These are phyloP conservation scores for Verticillium zaregamsianum DNA, from an alignment of 2,329 filamentous ascomycete genomes.

Conservation along the genomic window DNA sequence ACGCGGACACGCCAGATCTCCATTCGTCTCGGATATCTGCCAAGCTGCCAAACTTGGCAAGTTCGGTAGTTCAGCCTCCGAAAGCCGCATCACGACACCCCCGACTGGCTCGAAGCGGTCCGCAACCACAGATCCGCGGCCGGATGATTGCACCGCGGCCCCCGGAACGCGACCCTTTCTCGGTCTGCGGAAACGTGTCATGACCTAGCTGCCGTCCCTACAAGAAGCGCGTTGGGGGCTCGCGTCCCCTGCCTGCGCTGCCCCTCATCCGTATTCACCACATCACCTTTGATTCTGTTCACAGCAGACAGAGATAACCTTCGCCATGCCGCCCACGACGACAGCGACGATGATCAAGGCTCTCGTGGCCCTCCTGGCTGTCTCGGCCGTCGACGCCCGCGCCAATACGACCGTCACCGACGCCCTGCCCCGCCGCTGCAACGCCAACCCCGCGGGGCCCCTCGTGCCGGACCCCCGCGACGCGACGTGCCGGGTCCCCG, in stretches of 20 bases:
- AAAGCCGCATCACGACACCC: background rate
- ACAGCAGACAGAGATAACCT: background rate
- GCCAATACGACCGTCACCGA: conserved; percentile 1
- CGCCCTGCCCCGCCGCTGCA: background rate
- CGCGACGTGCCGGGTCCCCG: background rate
- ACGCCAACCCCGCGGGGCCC: background rate
- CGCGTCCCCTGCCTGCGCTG: background rate
- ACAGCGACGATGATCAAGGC: background rate
- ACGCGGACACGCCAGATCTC: background rate
- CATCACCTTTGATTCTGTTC: background rate
- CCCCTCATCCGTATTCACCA: background rate
- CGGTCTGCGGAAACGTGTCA: conserved; percentile 3
- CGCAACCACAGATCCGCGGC: conserved; percentile 1
- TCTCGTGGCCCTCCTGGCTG: background rate
- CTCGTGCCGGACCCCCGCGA: background rate
- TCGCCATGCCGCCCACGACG: background rate
- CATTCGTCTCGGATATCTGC: conserved; percentile 1
- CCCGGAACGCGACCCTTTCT: background rate
- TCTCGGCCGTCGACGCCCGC: background rate
- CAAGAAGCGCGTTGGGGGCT: background rate
- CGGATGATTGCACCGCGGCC: background rate
- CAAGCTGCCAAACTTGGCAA: conserved; percentile 4
- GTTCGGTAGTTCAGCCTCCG: conserved; percentile 3
- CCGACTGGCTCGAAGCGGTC: background rate
- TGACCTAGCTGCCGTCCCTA: background rate